Conservation (phyloP, 176 grass and related monocot species). For the Cocos nucifera region DNA sequence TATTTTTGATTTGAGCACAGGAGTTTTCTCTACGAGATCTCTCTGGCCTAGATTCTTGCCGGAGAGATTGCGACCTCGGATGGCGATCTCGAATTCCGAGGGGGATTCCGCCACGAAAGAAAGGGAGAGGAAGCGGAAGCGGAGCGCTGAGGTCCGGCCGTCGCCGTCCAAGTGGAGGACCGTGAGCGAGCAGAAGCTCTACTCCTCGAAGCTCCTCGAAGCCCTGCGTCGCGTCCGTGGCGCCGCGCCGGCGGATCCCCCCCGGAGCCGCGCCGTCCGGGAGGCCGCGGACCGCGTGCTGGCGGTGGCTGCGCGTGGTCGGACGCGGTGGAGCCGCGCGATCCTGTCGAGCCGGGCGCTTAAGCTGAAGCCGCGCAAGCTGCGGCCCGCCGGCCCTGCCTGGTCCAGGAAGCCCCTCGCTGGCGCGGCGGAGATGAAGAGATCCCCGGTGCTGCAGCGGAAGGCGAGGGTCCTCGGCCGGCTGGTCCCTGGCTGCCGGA, state of each 20-base stretch:
- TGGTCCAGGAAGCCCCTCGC: background rate
- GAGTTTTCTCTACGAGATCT: background rate
- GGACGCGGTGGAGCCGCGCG: conserved; percentile 77
- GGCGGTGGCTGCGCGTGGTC: conserved; percentile 51
- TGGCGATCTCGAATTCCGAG: conserved; percentile 40
- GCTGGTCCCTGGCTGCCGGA: conserved; percentile 77
- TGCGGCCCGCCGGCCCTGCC: conserved; percentile 7
- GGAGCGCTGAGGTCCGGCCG: conserved; percentile 1
- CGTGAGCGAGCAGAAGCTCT: conserved; percentile 61
- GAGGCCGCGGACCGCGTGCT: conserved; percentile 77
- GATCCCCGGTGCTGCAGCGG: conserved; percentile 30
- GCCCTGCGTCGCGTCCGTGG: conserved; percentile 56
- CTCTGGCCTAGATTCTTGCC: background rate
- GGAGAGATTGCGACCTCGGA: background rate
- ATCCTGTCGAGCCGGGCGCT: conserved; percentile 47
- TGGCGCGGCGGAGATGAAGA: conserved; percentile 4
- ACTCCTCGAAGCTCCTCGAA: conserved; percentile 87
- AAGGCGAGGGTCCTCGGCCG: conserved; percentile 61
- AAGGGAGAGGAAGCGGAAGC: conserved; percentile 34
- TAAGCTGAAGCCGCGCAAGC: conserved; percentile 23
- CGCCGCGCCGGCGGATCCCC: conserved; percentile 4
- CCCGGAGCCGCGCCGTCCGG: conserved; percentile 27
- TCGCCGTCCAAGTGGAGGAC: conserved; percentile 53
- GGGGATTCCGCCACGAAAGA: conserved; percentile 19
- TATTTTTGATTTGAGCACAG: too few relatives aligned